Evolutionary conservation across 1,284 basidiomycete species (phyloP).

Genomic region (Leccinum angustisporum): DNA sequence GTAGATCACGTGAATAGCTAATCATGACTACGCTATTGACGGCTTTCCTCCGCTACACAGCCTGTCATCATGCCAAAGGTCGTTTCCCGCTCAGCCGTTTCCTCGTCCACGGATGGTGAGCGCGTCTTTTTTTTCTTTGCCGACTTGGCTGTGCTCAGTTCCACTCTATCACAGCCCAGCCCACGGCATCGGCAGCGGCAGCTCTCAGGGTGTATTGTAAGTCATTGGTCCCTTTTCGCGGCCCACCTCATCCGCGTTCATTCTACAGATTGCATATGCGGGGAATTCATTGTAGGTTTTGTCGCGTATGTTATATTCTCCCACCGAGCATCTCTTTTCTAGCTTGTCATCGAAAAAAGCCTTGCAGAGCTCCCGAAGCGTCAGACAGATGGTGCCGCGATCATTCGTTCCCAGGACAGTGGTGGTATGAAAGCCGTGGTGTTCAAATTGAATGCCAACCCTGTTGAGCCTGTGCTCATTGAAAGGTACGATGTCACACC

Average conservation of each 20-base stretch:
- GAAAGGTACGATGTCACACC: slow-evolving; percentile 54
- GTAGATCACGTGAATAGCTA: slow-evolving; percentile 28
- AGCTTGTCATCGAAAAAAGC: slow-evolving; percentile 82
- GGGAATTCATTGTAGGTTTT: slow-evolving; percentile 74
- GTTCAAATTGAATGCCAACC: slow-evolving; percentile 74
- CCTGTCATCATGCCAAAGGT: slow-evolving; percentile 68
- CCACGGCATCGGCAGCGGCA: slow-evolving; percentile 75
- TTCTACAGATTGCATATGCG: slow-evolving; percentile 74
- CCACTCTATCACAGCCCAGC: slow-evolving; percentile 54
- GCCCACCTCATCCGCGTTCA: slow-evolving; percentile 10
- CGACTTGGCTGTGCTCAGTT: slow-evolving; percentile 11
- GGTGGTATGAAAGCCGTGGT: slow-evolving; percentile 58
- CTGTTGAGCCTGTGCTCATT: slow-evolving; percentile 64
- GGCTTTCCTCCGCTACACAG: neutral
- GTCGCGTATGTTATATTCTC: neutral
- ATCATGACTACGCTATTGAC: slow-evolving; percentile 1
- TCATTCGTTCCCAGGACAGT: slow-evolving; percentile 67
- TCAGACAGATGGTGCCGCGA: slow-evolving; percentile 69
- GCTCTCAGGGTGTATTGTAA: slow-evolving; percentile 78
- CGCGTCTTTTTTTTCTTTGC: neutral
- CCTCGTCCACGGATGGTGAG: slow-evolving; percentile 77
- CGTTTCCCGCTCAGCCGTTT: slow-evolving; percentile 76
- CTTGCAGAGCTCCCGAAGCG: slow-evolving; percentile 68
- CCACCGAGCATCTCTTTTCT: slow-evolving; percentile 10
- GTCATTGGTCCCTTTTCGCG: slow-evolving; percentile 26